Evolutionary conservation across 352 stramenopile species (phyloP).

Genomic region (Pythium pyrilobum): DNA sequence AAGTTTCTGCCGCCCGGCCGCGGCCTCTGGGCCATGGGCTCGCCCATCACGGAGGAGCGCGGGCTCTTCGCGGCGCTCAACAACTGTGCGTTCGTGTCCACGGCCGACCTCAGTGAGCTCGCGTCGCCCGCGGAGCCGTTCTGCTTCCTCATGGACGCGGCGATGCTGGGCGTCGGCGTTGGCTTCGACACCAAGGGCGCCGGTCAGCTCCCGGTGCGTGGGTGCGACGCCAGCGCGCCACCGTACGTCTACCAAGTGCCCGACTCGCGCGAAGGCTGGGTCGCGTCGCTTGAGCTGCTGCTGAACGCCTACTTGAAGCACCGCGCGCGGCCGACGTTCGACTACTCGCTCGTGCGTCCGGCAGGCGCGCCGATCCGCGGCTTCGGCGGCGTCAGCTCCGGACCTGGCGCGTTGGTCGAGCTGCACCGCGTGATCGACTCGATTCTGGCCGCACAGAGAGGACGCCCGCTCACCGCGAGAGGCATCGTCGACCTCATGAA

Average conservation of each 20-base stretch:
- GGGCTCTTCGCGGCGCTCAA: slow-evolving; percentile 88
- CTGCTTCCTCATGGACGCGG: slow-evolving; percentile 94
- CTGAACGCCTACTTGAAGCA: slow-evolving; percentile 84
- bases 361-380: slow-evolving; percentile 83
- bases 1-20: slow-evolving; percentile 92
- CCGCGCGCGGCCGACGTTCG: slow-evolving; percentile 40
- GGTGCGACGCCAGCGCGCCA: slow-evolving; percentile 18
- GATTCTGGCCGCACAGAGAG: slow-evolving; percentile 46
- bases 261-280: slow-evolving; percentile 83
- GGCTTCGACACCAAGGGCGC: slow-evolving; percentile 92
- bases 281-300: slow-evolving; percentile 75
- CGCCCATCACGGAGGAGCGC: slow-evolving; percentile 83
- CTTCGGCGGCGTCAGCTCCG: slow-evolving; percentile 89
- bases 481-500: slow-evolving; percentile 94
- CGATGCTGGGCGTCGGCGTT: slow-evolving; percentile 92
- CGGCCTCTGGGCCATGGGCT: slow-evolving; percentile 93
- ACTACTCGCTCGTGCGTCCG: slow-evolving; percentile 81
- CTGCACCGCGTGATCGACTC: slow-evolving; percentile 65
- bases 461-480: slow-evolving; percentile 50
- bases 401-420: slow-evolving; percentile 60
- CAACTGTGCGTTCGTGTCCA: slow-evolving; percentile 93
- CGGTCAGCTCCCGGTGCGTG: slow-evolving; percentile 41
- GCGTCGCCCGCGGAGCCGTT: slow-evolving; percentile 76
- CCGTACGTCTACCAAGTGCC: slow-evolving; percentile 31
- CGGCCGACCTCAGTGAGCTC: slow-evolving; percentile 54